These are phyloP conservation scores for Cercis canadensis DNA, from an alignment of 306 rosid genomes.

Conservation along the genomic window DNA sequence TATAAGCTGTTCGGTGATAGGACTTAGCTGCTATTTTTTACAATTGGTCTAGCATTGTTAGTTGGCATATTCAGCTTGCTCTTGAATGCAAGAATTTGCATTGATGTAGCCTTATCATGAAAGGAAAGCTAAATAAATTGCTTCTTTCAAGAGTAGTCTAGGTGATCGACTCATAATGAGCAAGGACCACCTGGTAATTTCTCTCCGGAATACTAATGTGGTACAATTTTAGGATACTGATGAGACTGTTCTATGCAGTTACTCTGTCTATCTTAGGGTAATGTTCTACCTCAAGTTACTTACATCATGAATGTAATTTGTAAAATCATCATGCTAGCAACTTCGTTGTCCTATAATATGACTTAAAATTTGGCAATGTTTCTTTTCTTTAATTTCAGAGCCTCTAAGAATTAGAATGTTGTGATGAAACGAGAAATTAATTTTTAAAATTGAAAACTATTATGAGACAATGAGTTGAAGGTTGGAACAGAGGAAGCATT, in stretches of 20 bases:
- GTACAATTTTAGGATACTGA: neutral
- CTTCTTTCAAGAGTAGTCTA: neutral
- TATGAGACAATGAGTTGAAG: constrained; percentile 3
- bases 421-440: constrained; percentile 12
- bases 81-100: constrained; percentile 6
- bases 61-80: neutral
- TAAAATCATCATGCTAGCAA: neutral
- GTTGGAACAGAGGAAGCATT: constrained; percentile 17
- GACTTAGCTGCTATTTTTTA: neutral
- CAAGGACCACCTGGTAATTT: constrained; percentile 2
- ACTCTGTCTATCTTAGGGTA: too few species aligned
- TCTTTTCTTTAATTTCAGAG: constrained; percentile 13
- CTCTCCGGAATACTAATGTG: neutral
- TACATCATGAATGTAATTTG: neutral
- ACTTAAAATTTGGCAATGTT: neutral
- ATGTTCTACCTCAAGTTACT: neutral
- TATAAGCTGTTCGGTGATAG: neutral
- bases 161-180: constrained; percentile 21
- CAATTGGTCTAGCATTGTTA: constrained; percentile 12
- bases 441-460: constrained; percentile 1
- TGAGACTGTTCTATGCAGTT: too few species aligned
- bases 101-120: neutral
- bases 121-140: constrained; percentile 3
- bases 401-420: constrained; percentile 1
- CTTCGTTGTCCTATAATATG: neutral